Percentiles rank a stretch among this genome's conserved stretches.
phyloP scores from a whole-genome alignment of 1,139 yeast species.

The Taphrina flavorubra region DNA sequence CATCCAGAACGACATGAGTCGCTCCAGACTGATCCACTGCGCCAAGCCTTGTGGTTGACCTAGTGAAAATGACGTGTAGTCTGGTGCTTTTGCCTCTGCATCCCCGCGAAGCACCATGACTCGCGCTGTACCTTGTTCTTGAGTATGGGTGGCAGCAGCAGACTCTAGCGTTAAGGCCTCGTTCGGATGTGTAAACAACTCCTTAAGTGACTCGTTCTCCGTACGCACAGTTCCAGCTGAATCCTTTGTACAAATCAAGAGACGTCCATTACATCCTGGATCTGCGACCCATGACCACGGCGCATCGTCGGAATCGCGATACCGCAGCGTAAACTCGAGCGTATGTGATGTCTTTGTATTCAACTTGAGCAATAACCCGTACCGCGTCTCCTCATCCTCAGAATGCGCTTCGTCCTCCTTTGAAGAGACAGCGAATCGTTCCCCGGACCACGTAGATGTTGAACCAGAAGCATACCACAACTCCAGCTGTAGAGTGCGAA shows the following conservation, averaged over 20 bases:
- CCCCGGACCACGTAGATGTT: not conserved
- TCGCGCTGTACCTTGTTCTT: not conserved
- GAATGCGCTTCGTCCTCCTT: not conserved
- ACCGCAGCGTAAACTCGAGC: constrained; percentile 5
- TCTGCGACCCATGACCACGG: constrained; percentile 5
- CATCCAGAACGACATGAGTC: constrained; percentile 33
- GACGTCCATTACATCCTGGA: not conserved
- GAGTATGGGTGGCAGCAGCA: not conserved
- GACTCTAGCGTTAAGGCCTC: not conserved
- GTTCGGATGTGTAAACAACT: not conserved
- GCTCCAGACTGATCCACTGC: constrained; percentile 28
- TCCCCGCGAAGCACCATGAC: not conserved
- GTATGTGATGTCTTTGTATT: not conserved
- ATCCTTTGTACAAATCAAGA: not conserved
- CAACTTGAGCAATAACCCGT: not conserved
- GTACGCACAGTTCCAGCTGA: not conserved
- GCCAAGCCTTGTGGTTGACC: constrained; percentile 9
- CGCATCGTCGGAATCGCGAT: not conserved
- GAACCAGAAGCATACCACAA: not conserved
- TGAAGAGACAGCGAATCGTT: not conserved
- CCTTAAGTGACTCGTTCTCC: not conserved
- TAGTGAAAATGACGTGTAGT: constrained; percentile 6
- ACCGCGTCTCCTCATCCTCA: not conserved
- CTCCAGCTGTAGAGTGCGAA: not conserved
- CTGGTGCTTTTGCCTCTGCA: constrained; percentile 6